These are phyloP conservation scores for Aphanoascus verrucosus DNA, from an alignment of 2,329 filamentous ascomycete genomes.

Conservation along the genomic window DNA sequence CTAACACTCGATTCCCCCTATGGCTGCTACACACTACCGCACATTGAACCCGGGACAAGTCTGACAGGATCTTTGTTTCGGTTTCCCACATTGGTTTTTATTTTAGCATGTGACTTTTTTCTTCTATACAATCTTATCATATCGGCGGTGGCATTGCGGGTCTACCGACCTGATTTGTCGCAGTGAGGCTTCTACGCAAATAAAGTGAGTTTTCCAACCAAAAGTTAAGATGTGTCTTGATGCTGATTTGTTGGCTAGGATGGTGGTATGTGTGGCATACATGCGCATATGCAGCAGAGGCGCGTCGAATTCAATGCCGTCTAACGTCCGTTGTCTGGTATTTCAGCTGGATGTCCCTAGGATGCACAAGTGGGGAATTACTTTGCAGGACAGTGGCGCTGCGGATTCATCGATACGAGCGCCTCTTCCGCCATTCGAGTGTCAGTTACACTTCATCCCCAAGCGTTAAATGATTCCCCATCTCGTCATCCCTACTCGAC, in stretches of 20 bases:
- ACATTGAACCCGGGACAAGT: not conserved
- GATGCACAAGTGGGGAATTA: not conserved
- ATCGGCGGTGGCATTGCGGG: not conserved
- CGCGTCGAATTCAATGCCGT: not conserved
- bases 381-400: not conserved
- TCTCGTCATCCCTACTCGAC: not conserved
- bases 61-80: conserved; percentile 9
- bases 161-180: not conserved
- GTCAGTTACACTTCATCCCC: not conserved
- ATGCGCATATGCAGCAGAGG: not conserved
- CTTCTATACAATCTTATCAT: not conserved
- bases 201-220: not conserved
- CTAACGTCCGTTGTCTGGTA: not conserved
- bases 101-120: conserved; percentile 2
- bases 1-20: not conserved
- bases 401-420: not conserved
- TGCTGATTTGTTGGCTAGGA: not conserved
- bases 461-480: not conserved
- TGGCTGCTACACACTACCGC: not conserved
- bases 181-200: not conserved
- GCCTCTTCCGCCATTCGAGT: not conserved
- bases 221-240: not conserved
- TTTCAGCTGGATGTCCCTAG: not conserved
- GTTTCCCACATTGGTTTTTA: conserved; percentile 4
- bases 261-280: not conserved